Percentiles rank a stretch among this genome's conserved stretches.
Evolutionary conservation across 306 rosid species (phyloP).

Genomic region (Begonia masoniana): DNA sequence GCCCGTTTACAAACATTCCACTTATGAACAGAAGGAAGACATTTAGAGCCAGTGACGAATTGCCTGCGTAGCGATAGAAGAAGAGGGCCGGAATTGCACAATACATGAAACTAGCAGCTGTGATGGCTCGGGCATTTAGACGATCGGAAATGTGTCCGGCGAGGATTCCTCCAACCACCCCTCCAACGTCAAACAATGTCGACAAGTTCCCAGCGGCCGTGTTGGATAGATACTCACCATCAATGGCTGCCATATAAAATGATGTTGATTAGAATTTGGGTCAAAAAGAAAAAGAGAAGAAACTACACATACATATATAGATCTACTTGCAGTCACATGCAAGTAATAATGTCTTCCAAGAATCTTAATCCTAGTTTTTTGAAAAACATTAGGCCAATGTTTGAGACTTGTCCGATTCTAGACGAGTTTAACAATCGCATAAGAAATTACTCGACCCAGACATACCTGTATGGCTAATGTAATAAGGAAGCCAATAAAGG

Average conservation of each 20-base stretch:
- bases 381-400: not conserved
- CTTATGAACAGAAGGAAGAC: constrained; percentile 62
- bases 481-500: constrained; percentile 98
- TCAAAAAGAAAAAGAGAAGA: not conserved
- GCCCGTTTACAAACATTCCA: constrained; percentile 93
- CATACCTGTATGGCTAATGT: constrained; percentile 80
- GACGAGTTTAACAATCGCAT: not conserved
- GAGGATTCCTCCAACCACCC: constrained; percentile 85
- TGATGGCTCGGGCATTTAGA: constrained; percentile 79
- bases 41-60: constrained; percentile 43
- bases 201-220: constrained; percentile 66
- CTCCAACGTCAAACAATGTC: constrained; percentile 91
- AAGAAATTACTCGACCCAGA: not conserved
- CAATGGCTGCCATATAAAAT: constrained; percentile 60
- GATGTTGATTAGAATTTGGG: not conserved
- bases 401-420: not conserved
- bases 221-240: constrained; percentile 68
- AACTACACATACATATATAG: not conserved
- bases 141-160: constrained; percentile 93
- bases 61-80: constrained; percentile 70
- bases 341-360: not conserved
- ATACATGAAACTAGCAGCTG: constrained; percentile 99
- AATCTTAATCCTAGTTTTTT: not conserved
- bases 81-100: constrained; percentile 93
- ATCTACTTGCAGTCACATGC: not conserved